Evolutionary conservation across 1,139 yeast species (phyloP).

Genomic region (Kodamaea ohmeri): DNA sequence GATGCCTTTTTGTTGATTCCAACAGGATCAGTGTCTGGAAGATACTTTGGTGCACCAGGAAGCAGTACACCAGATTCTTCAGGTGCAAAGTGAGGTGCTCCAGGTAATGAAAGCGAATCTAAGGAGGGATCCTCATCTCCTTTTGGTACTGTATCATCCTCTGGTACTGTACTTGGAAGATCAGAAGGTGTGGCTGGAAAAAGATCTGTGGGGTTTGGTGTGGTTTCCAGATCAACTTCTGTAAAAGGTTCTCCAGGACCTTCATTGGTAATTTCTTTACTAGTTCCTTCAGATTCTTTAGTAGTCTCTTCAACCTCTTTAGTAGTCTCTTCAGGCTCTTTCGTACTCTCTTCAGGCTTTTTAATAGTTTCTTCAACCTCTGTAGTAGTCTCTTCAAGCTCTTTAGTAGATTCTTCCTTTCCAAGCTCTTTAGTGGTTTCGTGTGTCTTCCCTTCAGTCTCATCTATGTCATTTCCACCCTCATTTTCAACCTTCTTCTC

Average conservation of each 20-base stretch:
- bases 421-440: no score
- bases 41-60: conserved; percentile 45
- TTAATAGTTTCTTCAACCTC: no score
- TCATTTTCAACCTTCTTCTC: background rate
- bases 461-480: background rate
- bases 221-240: no score
- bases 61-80: conserved; percentile 24
- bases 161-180: background rate
- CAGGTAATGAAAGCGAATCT: conserved; percentile 19
- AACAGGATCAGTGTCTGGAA: conserved; percentile 41
- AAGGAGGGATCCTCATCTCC: background rate
- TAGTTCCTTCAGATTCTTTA: no score
- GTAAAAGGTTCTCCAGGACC: background rate
- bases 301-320: no score
- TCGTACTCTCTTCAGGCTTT: no score
- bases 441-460: background rate
- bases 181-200: conserved; percentile 7
- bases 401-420: no score
- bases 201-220: background rate
- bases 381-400: no score
- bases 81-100: conserved; percentile 28
- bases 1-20: conserved; percentile 40
- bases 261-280: no score
- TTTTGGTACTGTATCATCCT: no score
- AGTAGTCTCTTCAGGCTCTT: no score